Evolutionary conservation across 2,329 filamentous ascomycete species (phyloP), one percentile per base, ranked within the genome.

Genomic region (Cladophialophora exuberans): DNA sequence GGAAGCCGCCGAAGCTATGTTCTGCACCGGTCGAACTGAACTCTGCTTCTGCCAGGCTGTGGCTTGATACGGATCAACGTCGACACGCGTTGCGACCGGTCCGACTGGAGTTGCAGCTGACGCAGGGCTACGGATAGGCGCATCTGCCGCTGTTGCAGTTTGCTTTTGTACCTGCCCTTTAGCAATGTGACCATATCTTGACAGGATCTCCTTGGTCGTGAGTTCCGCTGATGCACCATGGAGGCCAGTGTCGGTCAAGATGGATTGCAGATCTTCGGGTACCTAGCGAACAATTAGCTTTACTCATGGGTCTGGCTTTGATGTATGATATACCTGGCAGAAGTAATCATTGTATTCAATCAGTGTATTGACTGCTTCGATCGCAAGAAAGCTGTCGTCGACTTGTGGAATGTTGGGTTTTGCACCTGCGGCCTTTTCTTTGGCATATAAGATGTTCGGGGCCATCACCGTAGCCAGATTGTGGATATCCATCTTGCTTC

Each of bases 401-500:
- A 95, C 93, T 61, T 91, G 83, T 38, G 83, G 83, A 5, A 79
- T 81, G 69, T 86, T 88, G 36, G 82, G 75, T 59, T 71, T 72
- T 42, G 60, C 62, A 53, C 71, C 73, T 41, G 73, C 69, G 58
- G 72, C 67, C 57, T 72, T 79, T 57, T 78, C 83, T 62, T 87
- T 89, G 2, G 64, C 61, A 65, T 89, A 92, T 10, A 97, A 80
- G 59, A 99, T 90, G 66, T 99, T 99, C 0, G 94, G 94, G 4
- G 93, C 92, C 72, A 99, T 97, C 60, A 99, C 94, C 2, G 95
- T 97, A 3, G 94, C 90, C 60, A 99, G 82, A 68, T 99, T 99
- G 76, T 96, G 91, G 49, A 96, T 89, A 70, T 99, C 94, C 94
- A 99, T 99, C 79, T 97, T 97, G 65, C 93, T 97, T 22, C 94